Percentiles rank a stretch among this genome's conserved stretches.
Conservation (phyloP, 2,329 filamentous ascomycete species). For the Ceratocystis diversiconidia region DNA sequence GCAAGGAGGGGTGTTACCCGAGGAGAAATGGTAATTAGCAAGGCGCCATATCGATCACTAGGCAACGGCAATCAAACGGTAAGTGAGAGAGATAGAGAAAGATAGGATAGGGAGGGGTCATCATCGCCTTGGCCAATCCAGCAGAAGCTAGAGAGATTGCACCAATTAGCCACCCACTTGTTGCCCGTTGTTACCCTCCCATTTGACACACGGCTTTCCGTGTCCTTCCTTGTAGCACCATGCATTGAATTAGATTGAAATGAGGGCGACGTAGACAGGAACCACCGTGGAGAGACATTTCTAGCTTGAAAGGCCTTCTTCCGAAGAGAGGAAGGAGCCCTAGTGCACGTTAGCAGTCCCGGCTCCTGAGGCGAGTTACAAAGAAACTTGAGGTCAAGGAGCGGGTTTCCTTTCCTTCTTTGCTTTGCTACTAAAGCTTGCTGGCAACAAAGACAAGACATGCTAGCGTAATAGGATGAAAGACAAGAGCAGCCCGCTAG, state of each 20-base stretch:
- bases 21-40: not conserved
- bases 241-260: no score
- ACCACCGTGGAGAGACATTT: no score
- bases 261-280: no score
- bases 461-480: no score
- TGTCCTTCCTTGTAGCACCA: no score
- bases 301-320: no score
- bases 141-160: not conserved
- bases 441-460: not conserved
- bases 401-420: not conserved
- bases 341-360: not conserved
- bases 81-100: not conserved
- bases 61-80: not conserved
- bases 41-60: not conserved
- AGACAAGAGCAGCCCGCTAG: not conserved
- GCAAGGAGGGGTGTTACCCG: not conserved
- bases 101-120: not conserved
- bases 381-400: not conserved
- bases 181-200: not conserved
- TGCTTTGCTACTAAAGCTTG: no score
- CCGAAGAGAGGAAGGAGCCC: no score
- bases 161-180: not conserved
- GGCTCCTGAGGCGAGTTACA: slow-evolving; percentile 9
- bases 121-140: not conserved
- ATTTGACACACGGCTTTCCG: not conserved